Base-by-base conservation (phyloP, 2,329 filamentous ascomycete species). In the Colletotrichum musicola region DNA sequence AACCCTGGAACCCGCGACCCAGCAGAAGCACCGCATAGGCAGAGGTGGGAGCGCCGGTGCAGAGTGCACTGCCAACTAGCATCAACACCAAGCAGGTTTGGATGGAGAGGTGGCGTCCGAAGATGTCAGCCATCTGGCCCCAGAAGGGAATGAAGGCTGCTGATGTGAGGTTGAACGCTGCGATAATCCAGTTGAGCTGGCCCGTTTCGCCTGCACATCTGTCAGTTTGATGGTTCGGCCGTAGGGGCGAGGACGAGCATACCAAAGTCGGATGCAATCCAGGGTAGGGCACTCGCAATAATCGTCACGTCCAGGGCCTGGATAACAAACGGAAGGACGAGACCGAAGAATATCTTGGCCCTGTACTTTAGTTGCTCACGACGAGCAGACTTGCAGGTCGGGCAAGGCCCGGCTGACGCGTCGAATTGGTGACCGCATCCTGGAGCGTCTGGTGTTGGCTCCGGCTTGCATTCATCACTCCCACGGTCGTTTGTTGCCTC, bases 101-200 rank as follows among this genome's bases (percentile, higher is more conserved):
- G 7, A 93, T 79, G 5, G 86, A 81, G 6, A 79, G 80, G 74
- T 91, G 86, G 2, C 90, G 85, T 16, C 90, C 90, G 72, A 90
- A 91, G 30, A 92, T 84, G 71, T 92, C 88, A 16, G 88, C 85
- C 51, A 90, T 82, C 72, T 92, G 89, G 1, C 87, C 88, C 79
- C 89, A 92, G 60, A 87, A 85, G 4, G 90, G 90, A 9, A 92
- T 89, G 71, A 92, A 92, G 1, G 89, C 86, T 1, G 90, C 89
- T 0, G 88, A 88, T 0, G 89, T 90, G 14, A 93, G 81, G 60
- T 89, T 92, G 77, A 92, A 93, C 6, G 89, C 83, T 0, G 90
- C 90, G 18, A 92, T 86, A 73, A 93, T 90, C 89, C 89, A 92
- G 74, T 90, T 92, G 2, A 91, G 81, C 72, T 90, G 85, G 18